These are phyloP conservation scores for Chlamydomonas incerta DNA, from an alignment of 139 green algal species.

Conservation along the genomic window DNA sequence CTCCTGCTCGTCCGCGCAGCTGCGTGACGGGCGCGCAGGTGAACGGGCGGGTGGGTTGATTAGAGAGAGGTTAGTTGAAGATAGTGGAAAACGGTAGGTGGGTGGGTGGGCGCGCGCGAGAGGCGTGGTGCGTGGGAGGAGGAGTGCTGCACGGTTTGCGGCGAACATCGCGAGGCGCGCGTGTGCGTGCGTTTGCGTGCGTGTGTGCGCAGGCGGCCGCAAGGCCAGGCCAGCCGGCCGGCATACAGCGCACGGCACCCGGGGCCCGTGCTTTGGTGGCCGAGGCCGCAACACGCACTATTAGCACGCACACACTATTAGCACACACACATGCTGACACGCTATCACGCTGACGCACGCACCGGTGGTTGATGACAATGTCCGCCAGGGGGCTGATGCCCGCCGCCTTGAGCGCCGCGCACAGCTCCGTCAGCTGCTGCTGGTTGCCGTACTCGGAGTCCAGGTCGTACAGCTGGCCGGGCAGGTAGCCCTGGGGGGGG, in stretches of 20 bases:
- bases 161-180: too few relatives aligned
- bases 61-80: too few relatives aligned
- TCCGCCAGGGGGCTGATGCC: conserved; percentile 14
- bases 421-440: conserved; percentile 26
- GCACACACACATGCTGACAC: background rate
- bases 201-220: too few relatives aligned
- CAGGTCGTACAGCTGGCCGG: conserved; percentile 83
- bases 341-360: background rate
- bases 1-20: conserved; percentile 50
- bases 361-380: conserved; percentile 44
- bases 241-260: too few relatives aligned
- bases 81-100: too few relatives aligned
- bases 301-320: too few relatives aligned
- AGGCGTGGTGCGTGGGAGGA: background rate
- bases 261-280: too few relatives aligned
- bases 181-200: too few relatives aligned
- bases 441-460: conserved; percentile 32
- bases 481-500: conserved; percentile 78
- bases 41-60: background rate
- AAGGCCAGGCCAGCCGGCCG: too few relatives aligned
- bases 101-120: too few relatives aligned
- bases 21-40: background rate
- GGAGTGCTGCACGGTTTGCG: background rate
- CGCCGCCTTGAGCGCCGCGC: background rate
- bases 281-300: too few relatives aligned